A percentile compares a stretch with the other conserved stretches of the same genome.
Evolutionary conservation across 176 grass and related monocot genomes (phyloP).

Genomic region (Neostapfia colusana): DNA sequence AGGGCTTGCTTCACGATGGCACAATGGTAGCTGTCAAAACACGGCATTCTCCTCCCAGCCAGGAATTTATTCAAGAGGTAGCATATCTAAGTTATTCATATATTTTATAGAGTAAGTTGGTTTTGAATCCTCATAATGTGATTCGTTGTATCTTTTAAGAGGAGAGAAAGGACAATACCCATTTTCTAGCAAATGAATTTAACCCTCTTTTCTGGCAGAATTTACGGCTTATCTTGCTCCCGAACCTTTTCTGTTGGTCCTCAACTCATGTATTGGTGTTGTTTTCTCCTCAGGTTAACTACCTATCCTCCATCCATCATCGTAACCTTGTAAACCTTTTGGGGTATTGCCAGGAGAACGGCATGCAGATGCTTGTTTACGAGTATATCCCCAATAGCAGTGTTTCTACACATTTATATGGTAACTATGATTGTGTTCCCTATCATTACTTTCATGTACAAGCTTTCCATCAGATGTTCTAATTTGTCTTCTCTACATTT

Average conservation of each 20-base stretch:
- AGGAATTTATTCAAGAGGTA: constrained; percentile 91
- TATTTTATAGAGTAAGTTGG: constrained; percentile 24
- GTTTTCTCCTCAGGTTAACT: constrained; percentile 54
- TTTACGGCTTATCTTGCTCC: background rate
- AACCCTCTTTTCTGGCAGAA: background rate
- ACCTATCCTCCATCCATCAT: constrained; percentile 67
- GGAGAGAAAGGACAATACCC: background rate
- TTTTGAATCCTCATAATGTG: background rate
- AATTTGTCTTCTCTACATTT: constrained; percentile 16
- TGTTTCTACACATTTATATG: constrained; percentile 80
- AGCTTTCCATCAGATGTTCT: background rate
- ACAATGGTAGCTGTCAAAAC: constrained; percentile 85
- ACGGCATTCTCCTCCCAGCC: constrained; percentile 60
- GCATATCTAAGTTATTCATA: constrained; percentile 11
- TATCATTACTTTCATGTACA: constrained; percentile 5
- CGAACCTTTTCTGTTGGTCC: background rate
- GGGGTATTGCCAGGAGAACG: constrained; percentile 87
- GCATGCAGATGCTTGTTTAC: constrained; percentile 90
- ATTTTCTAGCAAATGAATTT: constrained; percentile 4
- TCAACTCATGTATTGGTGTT: constrained; percentile 15
- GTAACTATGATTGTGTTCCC: constrained; percentile 44
- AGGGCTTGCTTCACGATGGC: constrained; percentile 88
- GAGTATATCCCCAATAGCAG: constrained; percentile 91
- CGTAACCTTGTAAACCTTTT: constrained; percentile 85
- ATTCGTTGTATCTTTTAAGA: background rate